Base-by-base conservation (phyloP, 2,329 filamentous ascomycete genomes). In the Phyllosticta paracitricarpa region DNA sequence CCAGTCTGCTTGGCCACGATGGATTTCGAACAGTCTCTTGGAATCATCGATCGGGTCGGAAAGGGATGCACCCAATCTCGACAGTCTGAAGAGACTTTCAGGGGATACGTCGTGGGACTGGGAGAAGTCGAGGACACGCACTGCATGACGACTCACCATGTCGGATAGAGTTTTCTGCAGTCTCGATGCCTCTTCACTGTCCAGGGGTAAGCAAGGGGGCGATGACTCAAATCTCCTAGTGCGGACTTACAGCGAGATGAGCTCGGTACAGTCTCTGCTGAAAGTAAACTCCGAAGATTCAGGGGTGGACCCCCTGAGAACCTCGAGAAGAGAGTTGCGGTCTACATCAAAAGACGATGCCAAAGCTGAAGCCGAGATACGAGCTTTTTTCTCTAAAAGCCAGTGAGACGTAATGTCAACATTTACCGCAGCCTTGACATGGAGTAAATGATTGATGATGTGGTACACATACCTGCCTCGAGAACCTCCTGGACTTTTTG, bases 401-500 rank as follows among this genome's bases (percentile, higher is more conserved):
- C n/a, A n/a, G n/a, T 48, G 40, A 48, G 17, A n/a, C 40, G 2
- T n/a, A 3, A 48, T 48, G 40, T 48, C 40, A 48, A n/a, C 2
- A 30, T 30, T 30, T 6, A 30, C 28, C 6, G 4, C 6, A 5
- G 28, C 2, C 2, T n/a, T 48, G 17, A n/a, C 7, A n/a, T 6
- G 40, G 40, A 48, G 14, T 17, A 7, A 48, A n/a, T 7, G n/a
- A n/a, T 7, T 48, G n/a, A 17, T 48, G 2, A 48, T 7, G 3
- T 17, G 4, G 6, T 4, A n/a, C 12, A 48, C 58, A 19, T 56
- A 58, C 62, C 54, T 53, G 59, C 40, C 3, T 56, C 30, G 53
- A 69, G 63, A 14, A 62, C 57, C 40, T 58, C 51, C 51, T 69
- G 62, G 30, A 73, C 69, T 14, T 66, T 63, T 30, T 59, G 61